These are phyloP conservation scores for Bjerkandera adusta DNA, from an alignment of 1,284 basidiomycete species.

Conservation along the genomic window DNA sequence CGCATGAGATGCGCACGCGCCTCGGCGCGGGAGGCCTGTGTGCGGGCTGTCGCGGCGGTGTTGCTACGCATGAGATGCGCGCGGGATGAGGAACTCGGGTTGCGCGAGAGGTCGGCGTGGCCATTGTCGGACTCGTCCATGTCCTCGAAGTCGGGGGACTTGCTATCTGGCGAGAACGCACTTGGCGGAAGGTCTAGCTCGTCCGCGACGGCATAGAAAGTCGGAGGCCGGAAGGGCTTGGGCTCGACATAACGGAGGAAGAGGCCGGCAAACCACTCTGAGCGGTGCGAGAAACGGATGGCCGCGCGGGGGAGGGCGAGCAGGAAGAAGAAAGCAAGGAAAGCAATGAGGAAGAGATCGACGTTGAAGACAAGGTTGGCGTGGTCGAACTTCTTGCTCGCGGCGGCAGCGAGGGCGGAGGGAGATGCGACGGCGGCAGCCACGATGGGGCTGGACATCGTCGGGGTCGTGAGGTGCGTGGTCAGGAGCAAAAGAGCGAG, in stretches of 20 bases:
- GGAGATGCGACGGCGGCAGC: conserved; percentile 11
- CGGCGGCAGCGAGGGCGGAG: conserved; percentile 6
- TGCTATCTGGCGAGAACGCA: conserved; percentile 11
- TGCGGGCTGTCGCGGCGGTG: conserved; percentile 17
- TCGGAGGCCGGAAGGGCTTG: conserved; percentile 9
- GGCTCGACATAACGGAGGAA: conserved; percentile 28
- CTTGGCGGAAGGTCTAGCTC: conserved; percentile 7
- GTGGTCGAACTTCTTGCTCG: conserved; percentile 19
- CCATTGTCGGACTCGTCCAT: conserved; percentile 2
- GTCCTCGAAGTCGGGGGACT: conserved; percentile 8
- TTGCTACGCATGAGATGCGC: conserved; percentile 20
- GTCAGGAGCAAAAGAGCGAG: background rate
- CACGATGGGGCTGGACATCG: conserved; percentile 12
- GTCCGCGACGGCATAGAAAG: conserved; percentile 3
- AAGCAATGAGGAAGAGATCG: conserved; percentile 29
- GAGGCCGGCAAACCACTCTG: conserved; percentile 30
- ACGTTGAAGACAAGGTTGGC: conserved; percentile 28
- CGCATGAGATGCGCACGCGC: conserved; percentile 6
- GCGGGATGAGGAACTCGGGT: conserved; percentile 20
- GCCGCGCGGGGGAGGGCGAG: conserved; percentile 33
- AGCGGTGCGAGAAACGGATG: conserved; percentile 30
- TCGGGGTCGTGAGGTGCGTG: conserved; percentile 3
- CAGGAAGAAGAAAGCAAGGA: conserved; percentile 29
- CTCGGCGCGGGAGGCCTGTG: conserved; percentile 3
- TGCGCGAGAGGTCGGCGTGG: conserved; percentile 6